Evolutionary conservation across 2,329 filamentous ascomycete genomes (phyloP), one percentile per base, ranked within the genome.

Genomic region (Tolypocladium ovalisporum): DNA sequence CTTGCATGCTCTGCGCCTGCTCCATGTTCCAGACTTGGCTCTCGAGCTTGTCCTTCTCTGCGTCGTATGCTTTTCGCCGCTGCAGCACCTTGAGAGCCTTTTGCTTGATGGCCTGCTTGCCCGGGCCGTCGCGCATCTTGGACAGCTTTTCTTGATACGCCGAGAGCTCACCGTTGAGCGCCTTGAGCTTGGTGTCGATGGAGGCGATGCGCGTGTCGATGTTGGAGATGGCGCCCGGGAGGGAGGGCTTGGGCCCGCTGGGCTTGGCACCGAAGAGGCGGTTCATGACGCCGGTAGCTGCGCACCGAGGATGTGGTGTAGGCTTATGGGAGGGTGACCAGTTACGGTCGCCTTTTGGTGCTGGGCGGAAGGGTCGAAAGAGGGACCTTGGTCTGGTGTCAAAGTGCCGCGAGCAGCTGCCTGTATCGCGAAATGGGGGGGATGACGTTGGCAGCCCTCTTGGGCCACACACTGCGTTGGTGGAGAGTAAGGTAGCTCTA

Each of bases 1-100:
- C 93, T 76, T 96, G 91, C 93, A 97, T 97, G 82, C 92, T 95
- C 70, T 89, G 88, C 3, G 93, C 92, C 75, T 97, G 92, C 76
- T 97, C 92, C 92, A 99, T 97, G 76, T 97, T 97, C 92, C 92
- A 97, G 27, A 90, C 90, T 75, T 99, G 94, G 63, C 87, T 83
- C 75, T 96, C 89, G 56, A 97, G 85, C 75, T 97, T 92, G 67
- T 97, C 91, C 63, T 93, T 90, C 74, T 97, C 91, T 4, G 84
- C 81, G 75, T 99, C 94, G 83, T 96, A 96, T 74, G 92, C 87
- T 71, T 96, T 96, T 65, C 93, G 88, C 59, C 91, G 88, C 75
- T 96, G 90, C 2, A 97, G 86, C 13, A 97, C 86, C 67, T 96
- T 96, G 66, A 96, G 86, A 2, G 93, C 93, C 69, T 97, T 97